phyloP scores from a whole-genome alignment of 2,329 filamentous ascomycete species.

The Fusarium piperis region DNA sequence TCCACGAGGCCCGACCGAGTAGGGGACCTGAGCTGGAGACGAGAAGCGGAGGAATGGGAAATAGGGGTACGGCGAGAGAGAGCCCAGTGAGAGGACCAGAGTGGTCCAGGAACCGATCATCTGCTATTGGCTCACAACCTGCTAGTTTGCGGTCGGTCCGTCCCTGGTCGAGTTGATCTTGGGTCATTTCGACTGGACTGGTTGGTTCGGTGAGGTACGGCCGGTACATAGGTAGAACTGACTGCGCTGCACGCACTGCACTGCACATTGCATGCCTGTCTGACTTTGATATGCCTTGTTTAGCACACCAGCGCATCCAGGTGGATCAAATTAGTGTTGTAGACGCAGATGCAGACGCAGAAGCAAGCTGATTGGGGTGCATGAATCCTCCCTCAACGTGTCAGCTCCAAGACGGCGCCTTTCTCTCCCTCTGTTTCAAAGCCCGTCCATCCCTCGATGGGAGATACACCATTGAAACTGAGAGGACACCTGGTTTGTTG shows the following conservation, averaged over 20 bases:
- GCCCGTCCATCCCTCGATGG: background rate
- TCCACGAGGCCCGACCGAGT: background rate
- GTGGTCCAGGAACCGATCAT: background rate
- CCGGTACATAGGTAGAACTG: background rate
- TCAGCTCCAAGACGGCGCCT: slow-evolving; percentile 2
- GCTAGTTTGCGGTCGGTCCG: slow-evolving; percentile 18
- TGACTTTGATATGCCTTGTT: background rate
- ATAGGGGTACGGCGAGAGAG: slow-evolving; percentile 8
- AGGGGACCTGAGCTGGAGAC: slow-evolving; percentile 1
- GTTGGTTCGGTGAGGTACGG: background rate
- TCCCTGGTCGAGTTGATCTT: slow-evolving; percentile 26
- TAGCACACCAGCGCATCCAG: background rate
- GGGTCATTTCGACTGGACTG: slow-evolving; percentile 22
- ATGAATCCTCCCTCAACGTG: slow-evolving; percentile 14
- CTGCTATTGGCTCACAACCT: slow-evolving; percentile 3
- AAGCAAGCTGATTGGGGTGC: slow-evolving; percentile 1
- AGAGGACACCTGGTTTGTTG: slow-evolving; percentile 21
- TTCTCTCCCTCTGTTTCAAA: slow-evolving; percentile 26
- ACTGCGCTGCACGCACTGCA: background rate
- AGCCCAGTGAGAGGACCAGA: background rate
- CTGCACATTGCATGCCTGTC: background rate
- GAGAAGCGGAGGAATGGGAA: slow-evolving; percentile 2
- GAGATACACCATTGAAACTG: background rate
- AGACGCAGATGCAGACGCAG: background rate
- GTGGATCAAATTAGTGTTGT: background rate